Conservation (phyloP, 495 filamentous ascomycete genomes). For the Physcia stellaris region DNA sequence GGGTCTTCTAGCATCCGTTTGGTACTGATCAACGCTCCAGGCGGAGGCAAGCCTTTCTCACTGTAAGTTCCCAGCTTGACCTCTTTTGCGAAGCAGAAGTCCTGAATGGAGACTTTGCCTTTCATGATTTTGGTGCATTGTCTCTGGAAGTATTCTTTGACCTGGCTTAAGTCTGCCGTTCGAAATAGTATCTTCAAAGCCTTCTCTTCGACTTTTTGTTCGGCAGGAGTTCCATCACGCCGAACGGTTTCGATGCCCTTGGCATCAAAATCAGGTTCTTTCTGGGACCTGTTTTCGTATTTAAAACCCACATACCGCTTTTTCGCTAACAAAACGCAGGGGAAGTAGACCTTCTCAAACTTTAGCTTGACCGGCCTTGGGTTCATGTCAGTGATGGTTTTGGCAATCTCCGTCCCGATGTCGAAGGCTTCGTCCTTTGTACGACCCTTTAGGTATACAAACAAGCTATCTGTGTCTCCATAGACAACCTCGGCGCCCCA, state of each 20-base stretch:
- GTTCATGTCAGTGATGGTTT: slow-evolving; percentile 77
- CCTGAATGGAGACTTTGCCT: slow-evolving; percentile 76
- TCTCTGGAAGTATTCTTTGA: slow-evolving; percentile 80
- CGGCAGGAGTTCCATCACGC: slow-evolving; percentile 84
- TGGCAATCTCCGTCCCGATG: slow-evolving; percentile 87
- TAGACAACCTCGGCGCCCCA: slow-evolving; percentile 98
- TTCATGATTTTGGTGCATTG: slow-evolving; percentile 92
- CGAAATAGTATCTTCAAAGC: slow-evolving; percentile 80
- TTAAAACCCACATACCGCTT: slow-evolving; percentile 98
- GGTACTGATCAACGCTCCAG: slow-evolving; percentile 77
- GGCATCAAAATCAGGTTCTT: slow-evolving; percentile 83
- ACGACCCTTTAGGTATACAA: slow-evolving; percentile 78
- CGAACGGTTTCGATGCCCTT: slow-evolving; percentile 97
- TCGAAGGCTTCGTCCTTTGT: slow-evolving; percentile 79
- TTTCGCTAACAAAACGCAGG: slow-evolving; percentile 86
- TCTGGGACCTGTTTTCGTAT: slow-evolving; percentile 69
- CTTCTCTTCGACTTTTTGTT: slow-evolving; percentile 96
- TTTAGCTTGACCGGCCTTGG: slow-evolving; percentile 89
- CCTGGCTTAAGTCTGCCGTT: slow-evolving; percentile 74
- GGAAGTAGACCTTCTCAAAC: slow-evolving; percentile 96
- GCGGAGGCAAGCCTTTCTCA: slow-evolving; percentile 61
- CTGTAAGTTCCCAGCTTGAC: slow-evolving; percentile 86
- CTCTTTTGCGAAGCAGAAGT: slow-evolving; percentile 89
- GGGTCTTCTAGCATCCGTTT: slow-evolving; percentile 75
- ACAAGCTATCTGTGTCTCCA: slow-evolving; percentile 95